Evolutionary conservation across 164 flowering plant species (phyloP).

Genomic region (Nelumbo lutea): DNA sequence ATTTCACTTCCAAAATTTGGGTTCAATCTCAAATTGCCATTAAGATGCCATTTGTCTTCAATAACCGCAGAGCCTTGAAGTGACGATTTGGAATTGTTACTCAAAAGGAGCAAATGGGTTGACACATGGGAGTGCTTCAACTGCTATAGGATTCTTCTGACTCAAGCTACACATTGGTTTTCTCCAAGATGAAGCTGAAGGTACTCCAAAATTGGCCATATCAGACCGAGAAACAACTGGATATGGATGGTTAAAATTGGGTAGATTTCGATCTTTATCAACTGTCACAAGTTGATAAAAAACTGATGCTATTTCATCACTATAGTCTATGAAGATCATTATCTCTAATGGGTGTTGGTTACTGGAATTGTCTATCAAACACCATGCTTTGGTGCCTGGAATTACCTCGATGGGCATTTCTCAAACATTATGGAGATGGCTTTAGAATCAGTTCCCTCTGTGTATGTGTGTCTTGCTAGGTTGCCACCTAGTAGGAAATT

Average conservation of each 20-base stretch:
- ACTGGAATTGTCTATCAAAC: no score
- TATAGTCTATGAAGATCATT: no score
- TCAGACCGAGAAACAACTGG: conserved; percentile 14
- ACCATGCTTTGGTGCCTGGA: no score
- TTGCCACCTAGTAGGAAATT: no score
- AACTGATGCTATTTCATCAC: no score
- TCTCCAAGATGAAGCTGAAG: conserved; percentile 25
- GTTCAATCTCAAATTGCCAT: conserved; percentile 9
- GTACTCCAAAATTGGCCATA: conserved; percentile 17
- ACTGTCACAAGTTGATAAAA: no score
- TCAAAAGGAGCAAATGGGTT: conserved; percentile 9
- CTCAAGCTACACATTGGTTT: conserved; percentile 15
- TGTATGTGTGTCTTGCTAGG: no score
- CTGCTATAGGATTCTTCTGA: conserved; percentile 14
- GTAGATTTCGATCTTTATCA: no score
- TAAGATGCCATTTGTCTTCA: conserved; percentile 18
- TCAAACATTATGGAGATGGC: no score
- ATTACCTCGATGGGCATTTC: no score
- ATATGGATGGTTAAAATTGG: background rate
- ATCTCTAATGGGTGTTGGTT: no score
- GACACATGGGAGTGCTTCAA: conserved; percentile 22
- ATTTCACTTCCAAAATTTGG: conserved; percentile 18
- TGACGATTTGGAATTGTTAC: conserved; percentile 12
- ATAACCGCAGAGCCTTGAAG: conserved; percentile 10
- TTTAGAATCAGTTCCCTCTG: no score